Conservation (phyloP, 139 green algal species). For the Chlorella sp. region DNA sequence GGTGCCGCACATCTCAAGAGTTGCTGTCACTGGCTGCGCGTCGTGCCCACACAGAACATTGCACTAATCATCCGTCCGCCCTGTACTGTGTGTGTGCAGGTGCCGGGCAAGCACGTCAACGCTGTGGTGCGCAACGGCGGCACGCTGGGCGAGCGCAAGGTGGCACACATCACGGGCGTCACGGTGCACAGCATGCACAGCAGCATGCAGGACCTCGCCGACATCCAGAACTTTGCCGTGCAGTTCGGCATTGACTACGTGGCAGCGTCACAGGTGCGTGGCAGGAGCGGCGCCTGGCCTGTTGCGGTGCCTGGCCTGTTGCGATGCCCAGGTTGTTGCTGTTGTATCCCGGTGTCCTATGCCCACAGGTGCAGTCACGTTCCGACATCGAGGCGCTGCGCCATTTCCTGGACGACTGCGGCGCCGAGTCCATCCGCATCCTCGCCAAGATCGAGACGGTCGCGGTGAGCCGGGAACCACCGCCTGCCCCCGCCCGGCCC, state of each 20-base stretch:
- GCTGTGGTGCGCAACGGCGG: conserved; percentile 20
- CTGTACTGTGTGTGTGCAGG: not conserved
- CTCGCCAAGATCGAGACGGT: conserved; percentile 72
- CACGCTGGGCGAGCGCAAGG: conserved; percentile 25
- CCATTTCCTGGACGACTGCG: conserved; percentile 31
- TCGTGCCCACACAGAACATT: no score
- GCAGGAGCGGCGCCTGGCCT: no score
- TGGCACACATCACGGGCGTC: conserved; percentile 33
- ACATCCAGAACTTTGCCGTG: conserved; percentile 40
- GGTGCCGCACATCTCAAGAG: no score
- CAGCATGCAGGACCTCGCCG: conserved; percentile 38
- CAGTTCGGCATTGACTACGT: conserved; percentile 18
- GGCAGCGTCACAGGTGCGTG: conserved; percentile 9
- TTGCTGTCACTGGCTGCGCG: no score
- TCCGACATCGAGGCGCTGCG: conserved; percentile 18
- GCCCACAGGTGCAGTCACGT: conserved; percentile 5
- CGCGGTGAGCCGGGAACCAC: no score
- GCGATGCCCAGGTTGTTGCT: no score
- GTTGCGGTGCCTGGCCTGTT: no score
- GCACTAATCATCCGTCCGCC: no score
- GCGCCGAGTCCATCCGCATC: conserved; percentile 37
- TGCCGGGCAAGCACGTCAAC: conserved; percentile 5
- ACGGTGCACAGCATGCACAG: conserved; percentile 28
- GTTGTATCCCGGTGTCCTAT: no score
- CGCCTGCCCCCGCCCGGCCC: no score